A percentile compares a stretch with the other conserved stretches of the same genome.
These are phyloP conservation scores for Wolfiporia cocos DNA, from an alignment of 1,284 basidiomycete genomes.

Conservation along the genomic window DNA sequence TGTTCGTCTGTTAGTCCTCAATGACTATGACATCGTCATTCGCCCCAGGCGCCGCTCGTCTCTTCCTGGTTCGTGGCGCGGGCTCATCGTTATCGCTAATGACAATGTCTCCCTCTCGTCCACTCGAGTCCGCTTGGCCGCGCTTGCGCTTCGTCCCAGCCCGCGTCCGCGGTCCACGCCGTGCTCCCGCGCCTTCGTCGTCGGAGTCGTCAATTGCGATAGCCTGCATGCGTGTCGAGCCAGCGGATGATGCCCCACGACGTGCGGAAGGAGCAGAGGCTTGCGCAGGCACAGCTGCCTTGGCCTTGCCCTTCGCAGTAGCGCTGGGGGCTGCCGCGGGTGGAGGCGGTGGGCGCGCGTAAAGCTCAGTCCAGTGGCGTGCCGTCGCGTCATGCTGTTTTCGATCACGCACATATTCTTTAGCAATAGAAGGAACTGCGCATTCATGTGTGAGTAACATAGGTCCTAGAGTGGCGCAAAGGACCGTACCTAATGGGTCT, in stretches of 20 bases:
- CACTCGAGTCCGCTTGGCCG: constrained; percentile 9
- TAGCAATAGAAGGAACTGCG: constrained; percentile 67
- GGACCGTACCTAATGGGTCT: constrained; percentile 60
- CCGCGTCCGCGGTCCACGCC: constrained; percentile 3
- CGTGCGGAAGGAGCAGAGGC: constrained; percentile 11
- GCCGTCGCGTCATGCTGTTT: constrained; percentile 60
- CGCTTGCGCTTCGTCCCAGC: constrained; percentile 23
- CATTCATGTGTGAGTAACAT: constrained; percentile 5
- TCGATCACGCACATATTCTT: constrained; percentile 60
- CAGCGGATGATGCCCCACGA: too few species aligned
- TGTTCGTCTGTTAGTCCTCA: constrained; percentile 24
- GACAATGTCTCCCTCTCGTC: constrained; percentile 11
- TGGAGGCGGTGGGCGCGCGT: constrained; percentile 45
- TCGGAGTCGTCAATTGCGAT: constrained; percentile 49
- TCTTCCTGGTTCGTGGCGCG: constrained; percentile 10
- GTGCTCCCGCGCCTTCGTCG: constrained; percentile 25
- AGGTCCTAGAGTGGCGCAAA: background rate
- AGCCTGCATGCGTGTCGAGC: constrained; percentile 21
- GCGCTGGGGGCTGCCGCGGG: constrained; percentile 9
- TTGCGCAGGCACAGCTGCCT: constrained; percentile 13
- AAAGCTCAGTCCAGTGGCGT: constrained; percentile 55
- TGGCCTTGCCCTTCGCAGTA: constrained; percentile 30
- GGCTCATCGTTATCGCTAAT: constrained; percentile 13
- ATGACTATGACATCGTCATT: constrained; percentile 34
- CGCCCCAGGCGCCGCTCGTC: constrained; percentile 10